Evolutionary conservation across 228 moss, liverwort and hornwort species (phyloP).

Genomic region (Sphagnum fallax): DNA sequence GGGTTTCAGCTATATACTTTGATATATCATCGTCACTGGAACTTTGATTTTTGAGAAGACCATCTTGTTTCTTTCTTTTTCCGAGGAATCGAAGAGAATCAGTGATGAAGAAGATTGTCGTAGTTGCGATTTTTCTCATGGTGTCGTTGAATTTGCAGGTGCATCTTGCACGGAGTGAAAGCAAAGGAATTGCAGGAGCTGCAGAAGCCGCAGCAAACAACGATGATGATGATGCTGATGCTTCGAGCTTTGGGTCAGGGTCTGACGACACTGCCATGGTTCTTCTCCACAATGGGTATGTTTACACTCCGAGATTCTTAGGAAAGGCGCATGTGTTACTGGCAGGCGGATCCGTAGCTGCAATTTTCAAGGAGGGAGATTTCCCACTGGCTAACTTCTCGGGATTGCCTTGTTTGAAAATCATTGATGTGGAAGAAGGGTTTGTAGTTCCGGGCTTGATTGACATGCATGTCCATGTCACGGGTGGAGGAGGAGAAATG

Average conservation of each 20-base stretch:
- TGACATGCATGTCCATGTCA: slow-evolving; percentile 81
- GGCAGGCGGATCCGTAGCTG: slow-evolving; percentile 48
- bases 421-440: slow-evolving; percentile 59
- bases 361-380: slow-evolving; percentile 48
- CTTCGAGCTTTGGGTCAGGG: not conserved
- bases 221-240: no score
- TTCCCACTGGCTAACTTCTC: slow-evolving; percentile 46
- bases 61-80: no score
- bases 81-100: no score
- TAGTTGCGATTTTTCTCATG: no score
- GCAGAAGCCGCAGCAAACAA: no score
- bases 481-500: slow-evolving; percentile 86
- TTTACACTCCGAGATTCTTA: slow-evolving; percentile 44
- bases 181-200: no score
- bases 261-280: slow-evolving; percentile 22
- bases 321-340: slow-evolving; percentile 44
- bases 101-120: no score
- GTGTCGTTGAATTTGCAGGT: no score
- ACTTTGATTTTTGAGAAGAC: no score
- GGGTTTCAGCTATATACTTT: no score
- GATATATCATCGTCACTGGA: no score
- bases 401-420: slow-evolving; percentile 36
- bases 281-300: slow-evolving; percentile 59
- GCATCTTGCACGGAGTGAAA: no score
- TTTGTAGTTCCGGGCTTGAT: slow-evolving; percentile 68